Base-by-base conservation (phyloP, 1,284 basidiomycete genomes). In the Rhodotorula sp. region DNA sequence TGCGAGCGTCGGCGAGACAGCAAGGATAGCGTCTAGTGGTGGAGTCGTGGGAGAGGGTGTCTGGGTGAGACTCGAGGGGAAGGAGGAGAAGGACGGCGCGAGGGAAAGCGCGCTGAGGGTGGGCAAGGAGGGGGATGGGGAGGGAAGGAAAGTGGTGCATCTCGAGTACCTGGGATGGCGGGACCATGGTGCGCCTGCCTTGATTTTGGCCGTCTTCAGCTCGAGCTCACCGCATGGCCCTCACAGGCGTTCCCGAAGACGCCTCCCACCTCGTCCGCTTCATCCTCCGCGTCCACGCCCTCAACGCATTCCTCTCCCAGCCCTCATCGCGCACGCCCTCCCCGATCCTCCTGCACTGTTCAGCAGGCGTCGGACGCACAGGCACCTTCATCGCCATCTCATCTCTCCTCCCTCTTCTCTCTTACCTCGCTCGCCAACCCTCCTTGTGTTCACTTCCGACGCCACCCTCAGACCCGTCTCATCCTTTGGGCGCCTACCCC, bases 271-370 rank as follows among this genome's bases (percentile, higher is more conserved):
- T 76, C 22, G 19, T 72, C 24, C 56, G 62, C 29, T 72, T 77
- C 60, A 66, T 76, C 58, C 47, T 60, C 1, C 47, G 64, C 15
- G 53, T 71, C 24, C 49, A 72, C 62, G 34, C 62, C 2, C 60
- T 67, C 24, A 67, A 71, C 47, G 34, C 48, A 7, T 27, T 52
- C 4, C 32, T 67, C 30, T 49, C 59, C 20, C 52, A 17, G 19
- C 53, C 5, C 46, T 22, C 62, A 20, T 20, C 49, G 2, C 36
- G 66, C 49, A 56, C 55, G 15, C 22, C 59, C 34, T 15, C 49
- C 29, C 91, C 92, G 0, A 85, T 91, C 64, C 86, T 94, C 78
- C 86, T 92, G 36, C 88, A 90, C 74, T 95, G 92, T 70, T 82
- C 81, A 10, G 82, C 82, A 1, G 82, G 82, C 1, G 79, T 83